Evolutionary conservation across 768 basidiomycete species (phyloP).

Genomic region (Wakefieldia striispora): DNA sequence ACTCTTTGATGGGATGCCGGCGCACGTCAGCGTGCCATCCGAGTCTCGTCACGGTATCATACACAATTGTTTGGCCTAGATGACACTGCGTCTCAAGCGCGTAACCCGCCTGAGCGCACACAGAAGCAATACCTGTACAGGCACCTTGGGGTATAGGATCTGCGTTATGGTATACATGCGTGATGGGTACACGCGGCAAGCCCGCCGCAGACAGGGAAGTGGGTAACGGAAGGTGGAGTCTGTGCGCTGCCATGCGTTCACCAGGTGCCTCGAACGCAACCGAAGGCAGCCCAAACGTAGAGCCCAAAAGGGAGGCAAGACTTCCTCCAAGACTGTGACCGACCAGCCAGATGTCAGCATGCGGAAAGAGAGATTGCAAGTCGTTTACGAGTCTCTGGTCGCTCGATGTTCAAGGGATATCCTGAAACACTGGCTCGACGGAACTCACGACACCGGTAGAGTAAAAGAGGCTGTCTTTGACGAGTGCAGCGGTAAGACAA

Average conservation of each 20-base stretch:
- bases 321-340: slow-evolving; percentile 65
- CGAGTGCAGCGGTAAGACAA: slow-evolving; percentile 80
- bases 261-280: slow-evolving; percentile 67
- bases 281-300: slow-evolving; percentile 63
- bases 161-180: slow-evolving; percentile 65
- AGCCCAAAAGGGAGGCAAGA: slow-evolving; percentile 59
- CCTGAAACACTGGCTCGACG: not conserved
- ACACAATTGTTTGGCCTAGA: slow-evolving; percentile 59
- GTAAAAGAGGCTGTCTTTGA: slow-evolving; percentile 92
- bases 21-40: slow-evolving; percentile 60
- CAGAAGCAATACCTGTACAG: slow-evolving; percentile 49
- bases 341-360: slow-evolving; percentile 59
- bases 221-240: slow-evolving; percentile 64
- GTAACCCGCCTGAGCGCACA: slow-evolving; percentile 64
- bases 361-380: slow-evolving; percentile 54
- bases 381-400: slow-evolving; percentile 55
- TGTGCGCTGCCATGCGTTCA: slow-evolving; percentile 57
- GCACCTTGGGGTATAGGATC: slow-evolving; percentile 66
- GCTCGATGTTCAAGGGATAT: slow-evolving; percentile 7
- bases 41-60: slow-evolving; percentile 62
- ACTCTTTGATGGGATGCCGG: slow-evolving; percentile 52
- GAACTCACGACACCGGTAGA: slow-evolving; percentile 75
- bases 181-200: slow-evolving; percentile 28
- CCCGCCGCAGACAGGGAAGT: slow-evolving; percentile 7
- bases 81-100: slow-evolving; percentile 64